Percentiles rank a stretch among this genome's conserved stretches.
Conservation (phyloP, 345 rosid genomes). For the Anacardium occidentale region DNA sequence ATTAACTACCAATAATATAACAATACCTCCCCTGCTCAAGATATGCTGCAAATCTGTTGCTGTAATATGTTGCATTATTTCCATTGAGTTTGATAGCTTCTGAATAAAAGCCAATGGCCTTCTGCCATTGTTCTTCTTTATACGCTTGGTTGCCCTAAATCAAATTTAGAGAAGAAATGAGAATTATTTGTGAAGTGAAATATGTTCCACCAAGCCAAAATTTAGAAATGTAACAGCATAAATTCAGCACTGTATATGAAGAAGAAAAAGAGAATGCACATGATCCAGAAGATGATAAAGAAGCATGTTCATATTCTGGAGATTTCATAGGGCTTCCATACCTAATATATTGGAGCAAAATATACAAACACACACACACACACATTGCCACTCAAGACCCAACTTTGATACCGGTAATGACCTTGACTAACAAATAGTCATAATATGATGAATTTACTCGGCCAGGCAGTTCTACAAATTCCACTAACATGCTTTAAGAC, state of each 20-base stretch:
- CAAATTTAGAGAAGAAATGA: constrained; percentile 10
- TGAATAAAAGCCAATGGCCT: constrained; percentile 72
- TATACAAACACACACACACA: background rate
- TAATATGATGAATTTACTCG: background rate
- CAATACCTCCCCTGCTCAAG: constrained; percentile 73
- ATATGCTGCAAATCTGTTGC: constrained; percentile 97
- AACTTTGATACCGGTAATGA: background rate
- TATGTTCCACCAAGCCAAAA: background rate
- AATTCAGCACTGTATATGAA: too few species aligned
- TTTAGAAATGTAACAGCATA: background rate
- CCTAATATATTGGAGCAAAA: background rate
- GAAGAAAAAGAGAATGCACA: background rate
- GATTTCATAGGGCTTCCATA: too few species aligned
- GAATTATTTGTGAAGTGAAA: constrained; percentile 1
- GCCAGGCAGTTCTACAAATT: background rate
- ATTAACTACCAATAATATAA: constrained; percentile 9
- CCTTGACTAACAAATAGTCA: background rate
- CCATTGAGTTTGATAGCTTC: constrained; percentile 84
- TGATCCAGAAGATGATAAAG: too few species aligned
- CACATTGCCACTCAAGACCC: background rate
- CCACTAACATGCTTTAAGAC: background rate
- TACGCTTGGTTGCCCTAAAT: constrained; percentile 90
- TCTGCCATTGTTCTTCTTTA: constrained; percentile 84
- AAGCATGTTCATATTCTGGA: too few species aligned
- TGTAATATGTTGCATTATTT: constrained; percentile 83